These are phyloP conservation scores for Suillus subalutaceus DNA, from an alignment of 768 basidiomycete species.

Conservation along the genomic window DNA sequence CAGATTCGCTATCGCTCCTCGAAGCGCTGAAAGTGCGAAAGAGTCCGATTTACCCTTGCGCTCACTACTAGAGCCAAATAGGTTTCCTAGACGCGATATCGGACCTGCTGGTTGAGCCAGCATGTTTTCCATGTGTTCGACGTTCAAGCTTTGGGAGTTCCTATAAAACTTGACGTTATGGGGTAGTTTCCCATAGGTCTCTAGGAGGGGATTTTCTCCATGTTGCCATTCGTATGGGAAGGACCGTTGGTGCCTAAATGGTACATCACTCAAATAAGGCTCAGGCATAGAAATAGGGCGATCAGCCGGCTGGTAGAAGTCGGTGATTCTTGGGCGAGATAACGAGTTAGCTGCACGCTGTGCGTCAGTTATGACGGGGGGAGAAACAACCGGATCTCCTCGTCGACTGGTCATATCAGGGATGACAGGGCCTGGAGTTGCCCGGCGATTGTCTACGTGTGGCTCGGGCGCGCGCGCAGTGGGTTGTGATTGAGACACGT, in stretches of 20 bases:
- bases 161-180: constrained; percentile 54
- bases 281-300: constrained; percentile 9
- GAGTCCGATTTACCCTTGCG: constrained; percentile 39
- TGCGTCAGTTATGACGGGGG: constrained; percentile 10
- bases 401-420: constrained; percentile 18
- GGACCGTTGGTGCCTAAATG: constrained; percentile 13
- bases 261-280: constrained; percentile 6
- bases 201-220: constrained; percentile 59
- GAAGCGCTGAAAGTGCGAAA: constrained; percentile 47
- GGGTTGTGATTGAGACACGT: background rate
- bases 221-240: constrained; percentile 12
- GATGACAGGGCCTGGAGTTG: constrained; percentile 13
- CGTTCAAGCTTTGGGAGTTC: constrained; percentile 45
- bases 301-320: constrained; percentile 28
- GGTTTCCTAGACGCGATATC: constrained; percentile 19
- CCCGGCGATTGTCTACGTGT: background rate
- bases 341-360: constrained; percentile 17
- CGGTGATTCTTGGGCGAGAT: constrained; percentile 28
- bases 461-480: constrained; percentile 25
- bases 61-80: constrained; percentile 37
- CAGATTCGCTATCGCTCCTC: constrained; percentile 20
- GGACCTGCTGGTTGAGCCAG: constrained; percentile 24
- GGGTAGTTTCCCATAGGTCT: constrained; percentile 60
- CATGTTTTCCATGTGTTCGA: constrained; percentile 10
- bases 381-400: constrained; percentile 8